These are phyloP conservation scores for Myxozyma monticola DNA, from an alignment of 805 yeast species.

Conservation along the genomic window DNA sequence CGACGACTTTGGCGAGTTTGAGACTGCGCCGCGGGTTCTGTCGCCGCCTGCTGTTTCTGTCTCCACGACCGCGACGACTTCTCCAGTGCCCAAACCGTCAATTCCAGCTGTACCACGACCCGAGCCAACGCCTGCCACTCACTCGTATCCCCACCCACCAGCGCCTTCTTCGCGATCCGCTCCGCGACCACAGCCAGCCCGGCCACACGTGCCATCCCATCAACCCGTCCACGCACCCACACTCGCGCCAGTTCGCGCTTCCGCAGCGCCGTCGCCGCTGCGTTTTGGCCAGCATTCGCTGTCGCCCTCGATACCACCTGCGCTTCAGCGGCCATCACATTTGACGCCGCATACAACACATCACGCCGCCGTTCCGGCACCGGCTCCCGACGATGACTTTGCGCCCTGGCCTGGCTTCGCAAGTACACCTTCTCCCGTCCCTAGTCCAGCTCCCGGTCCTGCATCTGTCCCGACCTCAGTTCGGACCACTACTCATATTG, in stretches of 20 bases:
- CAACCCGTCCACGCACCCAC: background rate
- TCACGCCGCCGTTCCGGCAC: no score
- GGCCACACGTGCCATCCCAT: background rate
- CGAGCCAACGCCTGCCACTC: background rate
- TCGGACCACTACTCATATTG: background rate
- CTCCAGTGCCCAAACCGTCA: background rate
- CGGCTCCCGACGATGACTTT: slow-evolving; percentile 17
- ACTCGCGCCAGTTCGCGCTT: background rate
- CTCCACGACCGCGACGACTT: background rate
- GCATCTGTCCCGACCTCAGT: background rate
- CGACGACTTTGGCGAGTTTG: slow-evolving; percentile 25
- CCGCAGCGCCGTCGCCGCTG: background rate
- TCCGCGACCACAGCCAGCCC: background rate
- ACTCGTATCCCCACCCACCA: background rate
- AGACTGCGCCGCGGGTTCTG: no score
- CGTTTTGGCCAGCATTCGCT: slow-evolving; percentile 5
- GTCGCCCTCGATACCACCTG: background rate
- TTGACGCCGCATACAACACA: no score
- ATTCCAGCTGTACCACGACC: background rate
- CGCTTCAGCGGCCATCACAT: no score
- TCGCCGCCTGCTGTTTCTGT: no score
- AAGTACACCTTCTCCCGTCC: no score
- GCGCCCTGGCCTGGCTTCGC: slow-evolving; percentile 23
- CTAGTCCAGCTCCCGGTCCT: background rate
- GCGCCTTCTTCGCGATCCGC: background rate